phyloP scores from a whole-genome alignment of 768 basidiomycete species.

The Lactarius vividus region DNA sequence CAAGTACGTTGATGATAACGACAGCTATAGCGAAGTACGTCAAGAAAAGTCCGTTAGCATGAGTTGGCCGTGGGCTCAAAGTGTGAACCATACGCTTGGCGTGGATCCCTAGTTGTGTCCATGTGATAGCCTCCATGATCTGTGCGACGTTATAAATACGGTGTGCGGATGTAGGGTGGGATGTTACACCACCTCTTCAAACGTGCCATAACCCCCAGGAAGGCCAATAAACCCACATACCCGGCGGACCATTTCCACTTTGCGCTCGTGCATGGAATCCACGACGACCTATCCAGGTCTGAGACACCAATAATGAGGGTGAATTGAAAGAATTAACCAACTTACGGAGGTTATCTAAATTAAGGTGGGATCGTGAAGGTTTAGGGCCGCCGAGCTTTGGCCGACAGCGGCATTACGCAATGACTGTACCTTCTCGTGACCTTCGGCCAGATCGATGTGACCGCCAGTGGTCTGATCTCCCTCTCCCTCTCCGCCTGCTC shows the following conservation, averaged over 20 bases:
- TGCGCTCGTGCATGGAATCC: slow-evolving; percentile 84
- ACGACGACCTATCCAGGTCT: slow-evolving; percentile 54
- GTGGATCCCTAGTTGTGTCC: slow-evolving; percentile 90
- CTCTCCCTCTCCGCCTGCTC: slow-evolving; percentile 68
- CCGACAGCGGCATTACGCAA: not conserved
- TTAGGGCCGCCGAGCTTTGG: not conserved
- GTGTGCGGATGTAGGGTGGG: not conserved
- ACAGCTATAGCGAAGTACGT: slow-evolving; percentile 52
- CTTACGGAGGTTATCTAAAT: slow-evolving; percentile 12
- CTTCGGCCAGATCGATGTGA: slow-evolving; percentile 34
- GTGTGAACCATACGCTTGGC: slow-evolving; percentile 60
- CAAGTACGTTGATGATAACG: slow-evolving; percentile 79
- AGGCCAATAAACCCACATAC: slow-evolving; percentile 81
- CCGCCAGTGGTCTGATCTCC: slow-evolving; percentile 43
- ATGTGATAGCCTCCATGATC: slow-evolving; percentile 91
- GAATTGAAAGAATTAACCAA: not conserved
- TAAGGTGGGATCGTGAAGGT: not conserved
- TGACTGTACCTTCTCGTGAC: slow-evolving; percentile 36
- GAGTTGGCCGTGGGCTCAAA: not conserved
- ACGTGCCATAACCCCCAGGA: slow-evolving; percentile 93
- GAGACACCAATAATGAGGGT: not conserved
- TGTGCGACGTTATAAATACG: slow-evolving; percentile 31
- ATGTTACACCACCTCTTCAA: slow-evolving; percentile 71
- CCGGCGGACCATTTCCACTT: slow-evolving; percentile 84
- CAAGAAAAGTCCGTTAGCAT: not conserved